These are phyloP conservation scores for Rhizopogon salebrosus DNA, from an alignment of 768 basidiomycete species.

Conservation along the genomic window DNA sequence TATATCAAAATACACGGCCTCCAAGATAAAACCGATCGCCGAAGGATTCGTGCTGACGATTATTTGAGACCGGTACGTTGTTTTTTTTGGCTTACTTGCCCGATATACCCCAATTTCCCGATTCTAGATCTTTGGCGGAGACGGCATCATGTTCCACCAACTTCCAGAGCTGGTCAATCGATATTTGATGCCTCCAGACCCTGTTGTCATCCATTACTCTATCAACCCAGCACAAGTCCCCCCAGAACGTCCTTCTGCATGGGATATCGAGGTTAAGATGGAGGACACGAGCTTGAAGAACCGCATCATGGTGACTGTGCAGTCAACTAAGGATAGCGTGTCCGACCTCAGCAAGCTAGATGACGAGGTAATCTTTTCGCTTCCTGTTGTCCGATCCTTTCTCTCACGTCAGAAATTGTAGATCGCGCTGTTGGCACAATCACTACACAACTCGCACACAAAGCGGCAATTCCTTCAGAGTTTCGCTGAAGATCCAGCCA, in stretches of 20 bases:
- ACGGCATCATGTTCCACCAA: slow-evolving; percentile 69
- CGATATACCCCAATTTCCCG: not conserved
- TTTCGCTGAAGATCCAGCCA: slow-evolving; percentile 73
- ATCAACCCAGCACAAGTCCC: slow-evolving; percentile 58
- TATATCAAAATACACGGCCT: slow-evolving; percentile 83
- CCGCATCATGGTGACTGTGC: slow-evolving; percentile 68
- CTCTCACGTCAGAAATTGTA: slow-evolving; percentile 26
- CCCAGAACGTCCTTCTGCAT: slow-evolving; percentile 70
- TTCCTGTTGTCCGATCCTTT: not conserved
- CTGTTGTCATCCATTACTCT: slow-evolving; percentile 74
- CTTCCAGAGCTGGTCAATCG: slow-evolving; percentile 84
- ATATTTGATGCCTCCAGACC: slow-evolving; percentile 71
- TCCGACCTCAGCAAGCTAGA: slow-evolving; percentile 70
- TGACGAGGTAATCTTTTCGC: slow-evolving; percentile 64
- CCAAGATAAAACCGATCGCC: slow-evolving; percentile 78
- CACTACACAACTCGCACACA: slow-evolving; percentile 79
- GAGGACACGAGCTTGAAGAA: slow-evolving; percentile 74
- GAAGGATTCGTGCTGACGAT: slow-evolving; percentile 65
- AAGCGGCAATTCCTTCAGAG: slow-evolving; percentile 83
- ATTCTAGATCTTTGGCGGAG: slow-evolving; percentile 62
- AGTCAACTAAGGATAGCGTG: slow-evolving; percentile 64
- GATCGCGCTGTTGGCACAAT: slow-evolving; percentile 83
- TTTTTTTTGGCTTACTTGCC: not conserved
- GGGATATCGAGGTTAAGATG: slow-evolving; percentile 85
- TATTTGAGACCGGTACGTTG: slow-evolving; percentile 53